Conservation (phyloP, 306 rosid species). For the Fragaria ananassa region DNA sequence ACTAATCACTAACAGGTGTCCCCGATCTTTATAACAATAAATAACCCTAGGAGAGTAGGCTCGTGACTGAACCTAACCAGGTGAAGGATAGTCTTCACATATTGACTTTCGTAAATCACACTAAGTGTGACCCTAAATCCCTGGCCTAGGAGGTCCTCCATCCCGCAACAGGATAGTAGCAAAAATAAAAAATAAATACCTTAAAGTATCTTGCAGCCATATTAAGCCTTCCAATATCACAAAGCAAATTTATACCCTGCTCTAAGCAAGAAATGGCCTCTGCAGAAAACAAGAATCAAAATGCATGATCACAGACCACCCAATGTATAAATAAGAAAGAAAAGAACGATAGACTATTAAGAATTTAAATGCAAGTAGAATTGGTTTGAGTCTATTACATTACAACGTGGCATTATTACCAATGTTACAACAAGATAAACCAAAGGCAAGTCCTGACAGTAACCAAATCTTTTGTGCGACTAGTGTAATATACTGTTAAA, state of each 20-base stretch:
- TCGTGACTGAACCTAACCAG: background rate
- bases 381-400: background rate
- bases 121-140: background rate
- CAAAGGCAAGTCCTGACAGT: background rate
- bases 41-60: background rate
- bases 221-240: slow-evolving; percentile 96
- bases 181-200: slow-evolving; percentile 37
- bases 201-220: slow-evolving; percentile 95
- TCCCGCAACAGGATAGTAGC: background rate
- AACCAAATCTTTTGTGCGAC: background rate
- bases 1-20: background rate
- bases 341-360: background rate
- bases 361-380: background rate
- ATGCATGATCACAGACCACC: background rate
- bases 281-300: slow-evolving; percentile 23
- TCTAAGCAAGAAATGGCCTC: slow-evolving; percentile 82
- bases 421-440: background rate
- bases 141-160: background rate
- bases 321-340: background rate
- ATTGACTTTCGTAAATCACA: background rate
- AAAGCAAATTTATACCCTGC: slow-evolving; percentile 66
- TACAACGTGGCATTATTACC: background rate
- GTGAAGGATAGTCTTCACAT: background rate
- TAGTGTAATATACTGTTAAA: background rate
- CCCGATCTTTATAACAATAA: background rate